phyloP scores from a whole-genome alignment of 2,329 filamentous ascomycete genomes.

The Hymenoscyphus occultus region DNA sequence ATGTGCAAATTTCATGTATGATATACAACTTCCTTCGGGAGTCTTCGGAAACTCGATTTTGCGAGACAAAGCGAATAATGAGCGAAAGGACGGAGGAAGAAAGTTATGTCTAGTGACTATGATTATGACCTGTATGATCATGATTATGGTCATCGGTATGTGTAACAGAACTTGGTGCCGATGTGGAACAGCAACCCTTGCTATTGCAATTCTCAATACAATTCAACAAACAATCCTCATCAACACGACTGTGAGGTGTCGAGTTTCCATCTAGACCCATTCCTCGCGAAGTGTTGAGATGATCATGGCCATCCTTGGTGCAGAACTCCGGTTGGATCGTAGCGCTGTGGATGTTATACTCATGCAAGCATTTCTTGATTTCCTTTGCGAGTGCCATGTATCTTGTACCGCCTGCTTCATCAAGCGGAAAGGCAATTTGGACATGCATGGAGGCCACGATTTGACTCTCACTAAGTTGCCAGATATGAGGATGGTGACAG shows the following conservation, averaged over 20 bases:
- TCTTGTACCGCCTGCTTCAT: slow-evolving; percentile 70
- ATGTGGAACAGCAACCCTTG: slow-evolving; percentile 33
- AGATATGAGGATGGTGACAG: slow-evolving; percentile 95
- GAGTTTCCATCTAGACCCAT: slow-evolving; percentile 30
- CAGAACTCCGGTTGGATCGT: slow-evolving; percentile 95
- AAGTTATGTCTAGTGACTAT: slow-evolving; percentile 30
- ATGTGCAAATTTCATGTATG: background rate
- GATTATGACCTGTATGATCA: slow-evolving; percentile 34
- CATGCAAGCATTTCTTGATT: slow-evolving; percentile 85
- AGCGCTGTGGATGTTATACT: slow-evolving; percentile 92
- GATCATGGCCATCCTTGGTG: slow-evolving; percentile 43
- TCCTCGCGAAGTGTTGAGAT: slow-evolving; percentile 21
- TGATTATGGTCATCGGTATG: slow-evolving; percentile 27
- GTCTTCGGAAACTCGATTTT: background rate
- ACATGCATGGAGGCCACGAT: slow-evolving; percentile 91
- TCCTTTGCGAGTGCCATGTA: slow-evolving; percentile 90
- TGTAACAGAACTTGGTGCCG: slow-evolving; percentile 25
- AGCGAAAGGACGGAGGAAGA: background rate
- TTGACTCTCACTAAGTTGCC: slow-evolving; percentile 95
- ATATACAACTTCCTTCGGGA: background rate
- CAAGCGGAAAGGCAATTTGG: slow-evolving; percentile 85
- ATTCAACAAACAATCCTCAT: slow-evolving; percentile 36
- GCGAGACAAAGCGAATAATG: background rate
- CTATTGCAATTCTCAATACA: slow-evolving; percentile 38
- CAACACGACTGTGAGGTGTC: slow-evolving; percentile 29